Evolutionary conservation across 805 yeast genomes (phyloP), one percentile per base, ranked within the genome.

Genomic region (Metschnikowia vanudenii): DNA sequence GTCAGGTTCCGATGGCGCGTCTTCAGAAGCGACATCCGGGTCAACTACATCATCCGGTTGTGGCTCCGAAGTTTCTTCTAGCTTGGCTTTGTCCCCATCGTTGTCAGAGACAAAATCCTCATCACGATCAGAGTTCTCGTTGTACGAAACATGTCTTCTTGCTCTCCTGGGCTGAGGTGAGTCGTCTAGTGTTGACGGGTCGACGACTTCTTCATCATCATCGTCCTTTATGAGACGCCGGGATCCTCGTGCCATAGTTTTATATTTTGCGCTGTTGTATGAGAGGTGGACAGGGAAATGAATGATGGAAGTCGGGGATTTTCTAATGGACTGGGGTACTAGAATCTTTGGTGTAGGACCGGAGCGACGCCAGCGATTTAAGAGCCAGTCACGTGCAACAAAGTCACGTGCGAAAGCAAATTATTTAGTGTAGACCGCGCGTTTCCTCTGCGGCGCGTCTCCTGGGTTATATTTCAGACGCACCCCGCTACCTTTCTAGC

Each of bases 241-340:
- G 16, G 49, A 37, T 20, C 57, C 53, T 45, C 57, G 52, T 13
- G 54, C 50, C 57, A 58, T 55, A 22, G 43, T 29, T 31, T 33
- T 22, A 32, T 40, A 51, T 30, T 48, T 51, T 16, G 43, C 35
- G 14, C 47, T 40, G 22, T 49, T 43, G 49, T 56, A 52, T 9
- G 43, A 37, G 32, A 57, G 37, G 26, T 56, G 53, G 35, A 56
- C 50, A 12, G 49, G 50, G 41, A 50, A 45, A 42, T 42, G 39
- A 31, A 39, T 48, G 39, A 36, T 52, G 45, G 32, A 30, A 24
- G 24, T 11, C 28, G 37, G 22, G 14, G 19, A 5, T 32, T 33
- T 17, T 30, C 20, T 17, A 33, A 12, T 17, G 3, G 12, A 18
- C 36, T 2, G 11, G 22, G 17, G 36, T 17, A 22, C 24, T 19